phyloP scores from a whole-genome alignment of 2,329 filamentous ascomycete genomes.

The Talaromyces sp. region DNA sequence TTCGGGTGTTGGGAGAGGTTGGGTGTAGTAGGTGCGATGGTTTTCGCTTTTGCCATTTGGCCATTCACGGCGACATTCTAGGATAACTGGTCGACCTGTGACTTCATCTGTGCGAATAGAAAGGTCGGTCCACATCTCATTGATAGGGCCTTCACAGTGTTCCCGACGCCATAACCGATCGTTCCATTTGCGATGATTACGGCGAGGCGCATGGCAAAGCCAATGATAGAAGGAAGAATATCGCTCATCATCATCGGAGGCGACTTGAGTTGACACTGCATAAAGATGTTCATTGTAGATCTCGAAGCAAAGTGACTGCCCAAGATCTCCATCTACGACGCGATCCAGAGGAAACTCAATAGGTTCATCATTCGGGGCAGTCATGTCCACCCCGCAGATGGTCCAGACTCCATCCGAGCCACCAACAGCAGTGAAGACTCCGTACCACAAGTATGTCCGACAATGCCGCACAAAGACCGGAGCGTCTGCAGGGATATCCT shows the following conservation, averaged over 20 bases:
- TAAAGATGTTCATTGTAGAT: slow-evolving; percentile 69
- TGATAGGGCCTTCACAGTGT: slow-evolving; percentile 70
- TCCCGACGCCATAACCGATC: slow-evolving; percentile 66
- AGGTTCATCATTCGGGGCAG: slow-evolving; percentile 36
- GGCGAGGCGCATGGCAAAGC: slow-evolving; percentile 61
- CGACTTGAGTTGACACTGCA: slow-evolving; percentile 67
- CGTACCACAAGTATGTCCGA: slow-evolving; percentile 64
- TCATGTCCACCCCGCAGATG: slow-evolving; percentile 58
- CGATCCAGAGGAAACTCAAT: slow-evolving; percentile 25
- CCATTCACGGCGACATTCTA: slow-evolving; percentile 74
- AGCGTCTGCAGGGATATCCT: slow-evolving; percentile 49
- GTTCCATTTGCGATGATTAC: slow-evolving; percentile 40
- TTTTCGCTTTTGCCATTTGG: slow-evolving; percentile 58
- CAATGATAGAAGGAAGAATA: slow-evolving; percentile 72
- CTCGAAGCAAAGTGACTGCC: slow-evolving; percentile 71
- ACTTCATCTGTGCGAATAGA: slow-evolving; percentile 63
- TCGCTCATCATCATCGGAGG: slow-evolving; percentile 63
- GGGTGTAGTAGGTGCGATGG: slow-evolving; percentile 67
- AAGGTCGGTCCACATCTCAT: slow-evolving; percentile 73
- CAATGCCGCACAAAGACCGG: slow-evolving; percentile 72
- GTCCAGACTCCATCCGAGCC: slow-evolving; percentile 64
- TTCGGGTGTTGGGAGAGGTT: slow-evolving; percentile 38
- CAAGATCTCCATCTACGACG: slow-evolving; percentile 55
- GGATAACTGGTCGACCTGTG: slow-evolving; percentile 61
- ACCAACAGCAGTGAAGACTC: slow-evolving; percentile 62